Base-by-base conservation (phyloP, 139 green algal genomes). In the Chlorella vulgaris region DNA sequence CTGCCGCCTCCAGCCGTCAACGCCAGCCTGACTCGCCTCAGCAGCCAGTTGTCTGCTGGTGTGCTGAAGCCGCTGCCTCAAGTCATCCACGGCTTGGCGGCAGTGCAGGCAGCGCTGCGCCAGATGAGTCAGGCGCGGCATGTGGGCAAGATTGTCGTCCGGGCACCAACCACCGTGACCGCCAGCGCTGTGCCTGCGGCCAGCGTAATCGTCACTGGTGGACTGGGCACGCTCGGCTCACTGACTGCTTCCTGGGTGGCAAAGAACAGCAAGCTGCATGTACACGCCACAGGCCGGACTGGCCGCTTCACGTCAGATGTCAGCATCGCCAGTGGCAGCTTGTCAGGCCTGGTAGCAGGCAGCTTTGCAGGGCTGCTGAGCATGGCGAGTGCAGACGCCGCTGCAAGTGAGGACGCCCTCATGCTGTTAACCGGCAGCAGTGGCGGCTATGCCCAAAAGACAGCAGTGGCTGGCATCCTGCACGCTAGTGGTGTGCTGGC, bases 61-160 rank as follows among this genome's bases (percentile, higher is more conserved):
- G 33, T 24, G 15, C 28, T 95, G 13, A 2, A 24, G 3, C 90
- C 91, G 0, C 86, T 97, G 28, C 90, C 80, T 4, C 69, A 81
- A 28, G 76, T 87, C 7, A 69, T 69, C 3, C 86, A 94, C 83
- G 70, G 74, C 43, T 74, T 95, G 39, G 26, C 4, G 18, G 78
- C 43, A n/a, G 88, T 89, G 21, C 84, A 85, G 39, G 83, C 88
- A n/a, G 94, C 94, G 2, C 84, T 97, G 74, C 90, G 93, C 8
- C 92, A 96, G 84, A 94, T 97, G 90, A 94, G 89, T 21, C 91
- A 94, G 84, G 93, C 93, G 13, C 83, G 91, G 0, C 93, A 97
- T 55, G 86, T 97, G 2, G 93, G 93, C 80, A 97, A 97, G 86
- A 91, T 97, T 38, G 93, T 97, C 35, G 88, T 92, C 15, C 81